Percentiles rank a stretch among this genome's conserved stretches.
phyloP scores from a whole-genome alignment of 2,329 filamentous ascomycete genomes.

The Orbilia javanica region DNA sequence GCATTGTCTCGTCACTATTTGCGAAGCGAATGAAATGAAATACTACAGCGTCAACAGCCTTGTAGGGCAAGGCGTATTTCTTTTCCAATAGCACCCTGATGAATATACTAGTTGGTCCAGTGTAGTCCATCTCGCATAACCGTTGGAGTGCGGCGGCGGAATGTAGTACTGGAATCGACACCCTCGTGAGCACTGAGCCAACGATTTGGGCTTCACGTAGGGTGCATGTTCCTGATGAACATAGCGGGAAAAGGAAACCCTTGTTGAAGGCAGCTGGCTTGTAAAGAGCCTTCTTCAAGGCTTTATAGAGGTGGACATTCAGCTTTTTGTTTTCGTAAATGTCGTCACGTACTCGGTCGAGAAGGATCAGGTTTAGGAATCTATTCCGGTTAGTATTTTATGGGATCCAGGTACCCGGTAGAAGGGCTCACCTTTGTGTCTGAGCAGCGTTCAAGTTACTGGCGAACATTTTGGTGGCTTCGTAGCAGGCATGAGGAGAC shows the following conservation, averaged over 20 bases:
- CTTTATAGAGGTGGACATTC: conserved; percentile 94
- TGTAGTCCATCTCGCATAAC: conserved; percentile 95
- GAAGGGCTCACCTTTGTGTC: conserved; percentile 56
- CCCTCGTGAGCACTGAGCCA: conserved; percentile 75
- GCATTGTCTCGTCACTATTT: conserved; percentile 77
- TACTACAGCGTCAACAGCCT: conserved; percentile 92
- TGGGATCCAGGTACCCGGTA: neutral
- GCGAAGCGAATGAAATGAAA: conserved; percentile 96
- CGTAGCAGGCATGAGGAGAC: conserved; percentile 86
- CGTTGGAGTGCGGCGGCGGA: conserved; percentile 89
- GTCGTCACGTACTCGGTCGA: conserved; percentile 91
- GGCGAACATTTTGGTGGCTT: conserved; percentile 91
- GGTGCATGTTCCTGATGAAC: conserved; percentile 83
- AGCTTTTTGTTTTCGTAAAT: conserved; percentile 95
- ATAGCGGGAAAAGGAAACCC: conserved; percentile 88
- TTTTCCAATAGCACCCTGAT: conserved; percentile 94
- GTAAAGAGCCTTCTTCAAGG: conserved; percentile 91
- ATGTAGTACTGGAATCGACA: conserved; percentile 69
- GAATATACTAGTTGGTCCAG: conserved; percentile 93
- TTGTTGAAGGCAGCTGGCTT: conserved; percentile 98
- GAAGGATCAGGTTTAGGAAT: conserved; percentile 86
- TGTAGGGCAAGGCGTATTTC: conserved; percentile 94
- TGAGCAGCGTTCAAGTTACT: conserved; percentile 77
- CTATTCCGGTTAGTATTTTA: conserved; percentile 19
- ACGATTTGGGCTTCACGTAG: conserved; percentile 92